Conservation (phyloP, 208 protist genomes). For the Trypanosoma vivax region DNA sequence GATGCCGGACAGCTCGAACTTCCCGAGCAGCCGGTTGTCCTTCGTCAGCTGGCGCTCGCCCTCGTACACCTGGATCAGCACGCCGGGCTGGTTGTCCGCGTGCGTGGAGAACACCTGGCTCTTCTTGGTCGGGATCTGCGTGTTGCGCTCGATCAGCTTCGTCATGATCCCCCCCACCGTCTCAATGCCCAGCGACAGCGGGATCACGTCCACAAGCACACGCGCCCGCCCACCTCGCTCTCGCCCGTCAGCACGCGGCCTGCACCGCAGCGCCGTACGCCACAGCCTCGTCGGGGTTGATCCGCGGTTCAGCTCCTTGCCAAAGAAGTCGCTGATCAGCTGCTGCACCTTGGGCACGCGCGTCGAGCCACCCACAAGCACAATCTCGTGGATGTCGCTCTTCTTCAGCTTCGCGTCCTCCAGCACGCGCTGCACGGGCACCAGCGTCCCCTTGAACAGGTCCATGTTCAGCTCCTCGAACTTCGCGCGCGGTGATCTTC, state of each 20-base stretch:
- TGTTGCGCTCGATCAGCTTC: constrained; percentile 6
- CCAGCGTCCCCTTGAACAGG: constrained; percentile 94
- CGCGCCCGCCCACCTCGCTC: constrained; percentile 60
- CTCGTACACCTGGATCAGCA: constrained; percentile 6
- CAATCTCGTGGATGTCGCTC: constrained; percentile 94
- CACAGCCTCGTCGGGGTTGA: constrained; percentile 85
- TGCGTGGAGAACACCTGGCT: constrained; percentile 3
- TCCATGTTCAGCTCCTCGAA: constrained; percentile 97
- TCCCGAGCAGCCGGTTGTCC: constrained; percentile 97
- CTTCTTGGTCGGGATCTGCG: constrained; percentile 4
- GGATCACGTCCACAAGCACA: constrained; percentile 37
- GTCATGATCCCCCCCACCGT: constrained; percentile 2
- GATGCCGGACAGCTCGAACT: constrained; percentile 97
- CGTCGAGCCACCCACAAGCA: constrained; percentile 93
- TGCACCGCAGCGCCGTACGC: constrained; percentile 97
- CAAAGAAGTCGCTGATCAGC: constrained; percentile 96
- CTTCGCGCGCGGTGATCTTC: constrained; percentile 91
- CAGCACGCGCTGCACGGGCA: constrained; percentile 93
- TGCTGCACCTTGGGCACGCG: constrained; percentile 97
- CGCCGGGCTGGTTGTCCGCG: constrained; percentile 4
- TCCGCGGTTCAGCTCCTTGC: constrained; percentile 94
- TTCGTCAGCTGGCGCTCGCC: constrained; percentile 5
- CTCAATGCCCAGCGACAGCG: constrained; percentile 3
- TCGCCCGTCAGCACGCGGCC: constrained; percentile 90
- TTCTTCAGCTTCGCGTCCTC: constrained; percentile 94